Conservation (phyloP, 2,329 filamentous ascomycete genomes). For the Colletotrichum sp. region DNA sequence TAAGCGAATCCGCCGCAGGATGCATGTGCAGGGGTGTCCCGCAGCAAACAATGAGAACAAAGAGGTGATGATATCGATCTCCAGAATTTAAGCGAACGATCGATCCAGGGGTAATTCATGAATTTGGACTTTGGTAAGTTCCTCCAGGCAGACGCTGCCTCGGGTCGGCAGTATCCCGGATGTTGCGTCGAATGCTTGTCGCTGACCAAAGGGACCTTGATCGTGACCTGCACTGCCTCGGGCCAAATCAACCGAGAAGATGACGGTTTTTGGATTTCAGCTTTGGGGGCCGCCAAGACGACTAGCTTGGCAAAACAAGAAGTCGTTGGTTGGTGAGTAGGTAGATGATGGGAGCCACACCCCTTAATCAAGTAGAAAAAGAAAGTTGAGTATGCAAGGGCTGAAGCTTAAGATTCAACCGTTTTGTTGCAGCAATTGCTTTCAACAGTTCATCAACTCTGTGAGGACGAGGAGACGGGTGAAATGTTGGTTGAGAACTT, state of each 20-base stretch:
- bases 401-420: neutral
- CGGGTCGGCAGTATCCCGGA: neutral
- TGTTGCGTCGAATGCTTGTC: neutral
- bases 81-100: neutral
- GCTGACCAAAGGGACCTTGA: neutral
- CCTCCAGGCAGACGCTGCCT: neutral
- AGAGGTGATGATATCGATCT: neutral
- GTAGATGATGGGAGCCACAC: neutral
- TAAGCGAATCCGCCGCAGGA: neutral
- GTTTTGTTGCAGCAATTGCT: neutral
- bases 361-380: neutral
- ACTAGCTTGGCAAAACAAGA: neutral
- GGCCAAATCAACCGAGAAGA: neutral
- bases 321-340: neutral
- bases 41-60: neutral
- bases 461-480: rapidly evolving
- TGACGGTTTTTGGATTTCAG: neutral
- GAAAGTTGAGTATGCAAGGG: neutral
- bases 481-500: neutral
- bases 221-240: neutral
- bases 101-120: neutral
- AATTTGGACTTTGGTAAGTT: neutral
- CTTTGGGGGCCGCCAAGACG: neutral
- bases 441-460: neutral
- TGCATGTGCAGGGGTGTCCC: neutral